Evolutionary conservation across 139 green algal genomes (phyloP).

Genomic region (Raphidocelis subcapitata): DNA sequence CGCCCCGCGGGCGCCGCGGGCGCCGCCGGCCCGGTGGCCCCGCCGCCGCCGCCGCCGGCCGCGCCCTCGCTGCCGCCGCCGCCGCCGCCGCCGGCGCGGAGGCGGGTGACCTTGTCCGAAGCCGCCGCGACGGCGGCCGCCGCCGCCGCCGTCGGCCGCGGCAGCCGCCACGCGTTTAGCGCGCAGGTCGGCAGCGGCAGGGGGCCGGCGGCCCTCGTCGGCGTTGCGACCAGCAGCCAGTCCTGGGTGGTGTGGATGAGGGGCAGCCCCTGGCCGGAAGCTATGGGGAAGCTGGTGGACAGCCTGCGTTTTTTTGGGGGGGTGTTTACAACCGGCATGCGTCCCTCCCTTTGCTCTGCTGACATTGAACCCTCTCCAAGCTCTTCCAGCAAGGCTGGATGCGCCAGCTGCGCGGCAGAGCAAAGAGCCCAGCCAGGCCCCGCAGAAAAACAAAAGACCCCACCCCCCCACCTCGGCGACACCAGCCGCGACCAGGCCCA

Average conservation of each 20-base stretch:
- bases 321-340: neutral
- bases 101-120: too few relatives aligned
- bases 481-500: conserved; percentile 21
- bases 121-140: too few relatives aligned
- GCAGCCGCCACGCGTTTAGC: conserved; percentile 21
- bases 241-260: conserved; percentile 13
- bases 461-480: conserved; percentile 13
- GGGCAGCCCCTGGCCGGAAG: conserved; percentile 7
- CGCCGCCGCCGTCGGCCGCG: neutral
- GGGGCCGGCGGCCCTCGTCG: neutral
- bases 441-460: neutral
- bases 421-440: neutral
- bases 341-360: neutral
- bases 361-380: neutral
- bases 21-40: too few relatives aligned
- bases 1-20: neutral
- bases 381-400: neutral
- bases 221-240: conserved; percentile 14
- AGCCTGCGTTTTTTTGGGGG: conserved; percentile 1
- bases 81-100: neutral
- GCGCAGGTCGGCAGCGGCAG: conserved; percentile 5
- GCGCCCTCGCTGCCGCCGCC: neutral
- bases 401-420: neutral
- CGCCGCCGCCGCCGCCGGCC: neutral
- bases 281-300: conserved; percentile 8